Base-by-base conservation (phyloP, 2,329 filamentous ascomycete genomes). In the Venturia carpophila region DNA sequence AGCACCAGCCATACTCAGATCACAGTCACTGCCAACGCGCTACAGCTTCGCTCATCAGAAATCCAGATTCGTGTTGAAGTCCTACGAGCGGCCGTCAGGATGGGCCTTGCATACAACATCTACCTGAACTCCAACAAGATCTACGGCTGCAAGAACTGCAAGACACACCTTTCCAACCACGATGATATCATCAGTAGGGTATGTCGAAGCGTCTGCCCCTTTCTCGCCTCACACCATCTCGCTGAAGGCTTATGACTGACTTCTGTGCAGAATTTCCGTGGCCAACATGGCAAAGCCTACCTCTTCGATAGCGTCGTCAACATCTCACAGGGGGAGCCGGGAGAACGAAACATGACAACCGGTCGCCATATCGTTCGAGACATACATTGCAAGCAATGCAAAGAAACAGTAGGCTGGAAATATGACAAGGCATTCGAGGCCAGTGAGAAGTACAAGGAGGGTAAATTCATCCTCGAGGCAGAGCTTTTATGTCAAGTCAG, bases 371-470 rank as follows among this genome's bases (percentile, higher is more conserved):
- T 97, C 65, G 94, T 99, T 60, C 88, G 94, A 66, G 94, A 99
- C 75, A 97, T 99, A 71, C 82, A 82, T 66, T 99, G 94, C 80
- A 84, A 89, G 66, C 90, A 96, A 77, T 99, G 94, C 83, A 89
- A 89, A 74, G 89, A 92, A 76, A 89, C 88, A 39, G 94, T 99
- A 64, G 94, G 94, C 43, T 99, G 94, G 94, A 97, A 96, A 77
- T 99, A 99, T 75, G 94, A 99, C 78, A 96, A 95, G 79, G 94
- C 94, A 1, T 97, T 90, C 75, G 94, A 99, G 79, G 77, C 81
- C 42, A 87, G 83, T 69, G 93, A 99, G 83, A 96, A 96, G 79
- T 99, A 99, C 79, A 99, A 99, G 81, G 94, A 99, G 82, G 92
- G 92, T 65, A 99, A 97, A 79, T 97, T 90, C 75, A 99, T 99